These are phyloP conservation scores for Fusarium sp. DNA, from an alignment of 2,329 filamentous ascomycete species.

Conservation along the genomic window DNA sequence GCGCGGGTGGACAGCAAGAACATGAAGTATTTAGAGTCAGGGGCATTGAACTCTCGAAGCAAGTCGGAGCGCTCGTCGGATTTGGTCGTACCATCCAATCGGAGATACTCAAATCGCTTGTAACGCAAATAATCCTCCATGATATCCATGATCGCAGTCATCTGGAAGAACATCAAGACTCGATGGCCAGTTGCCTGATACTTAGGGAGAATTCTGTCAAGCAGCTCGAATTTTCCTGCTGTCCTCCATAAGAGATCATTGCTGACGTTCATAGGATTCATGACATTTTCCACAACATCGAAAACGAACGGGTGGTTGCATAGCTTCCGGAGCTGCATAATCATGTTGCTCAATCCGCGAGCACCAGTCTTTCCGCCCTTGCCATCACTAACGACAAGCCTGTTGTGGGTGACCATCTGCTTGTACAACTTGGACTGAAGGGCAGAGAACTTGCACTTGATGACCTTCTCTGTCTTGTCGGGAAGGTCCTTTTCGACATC, in stretches of 20 bases:
- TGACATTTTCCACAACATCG: slow-evolving; percentile 96
- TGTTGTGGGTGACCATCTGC: slow-evolving; percentile 96
- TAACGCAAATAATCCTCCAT: slow-evolving; percentile 98
- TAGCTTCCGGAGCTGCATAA: slow-evolving; percentile 98
- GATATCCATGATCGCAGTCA: slow-evolving; percentile 99
- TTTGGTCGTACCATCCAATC: slow-evolving; percentile 96
- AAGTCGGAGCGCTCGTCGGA: slow-evolving; percentile 96
- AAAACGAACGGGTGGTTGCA: slow-evolving; percentile 99
- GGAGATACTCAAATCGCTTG: slow-evolving; percentile 84
- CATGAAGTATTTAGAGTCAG: slow-evolving; percentile 92
- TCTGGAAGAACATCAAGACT: slow-evolving; percentile 99
- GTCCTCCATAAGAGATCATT: slow-evolving; percentile 97
- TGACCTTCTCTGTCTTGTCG: slow-evolving; percentile 98
- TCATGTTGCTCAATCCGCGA: slow-evolving; percentile 98
- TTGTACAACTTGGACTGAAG: slow-evolving; percentile 95
- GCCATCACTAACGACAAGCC: slow-evolving; percentile 91
- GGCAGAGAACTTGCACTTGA: slow-evolving; percentile 98
- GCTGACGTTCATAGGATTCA: slow-evolving; percentile 88
- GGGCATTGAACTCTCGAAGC: slow-evolving; percentile 87
- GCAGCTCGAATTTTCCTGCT: slow-evolving; percentile 94
- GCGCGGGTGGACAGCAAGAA: slow-evolving; percentile 98
- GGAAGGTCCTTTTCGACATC: slow-evolving; percentile 99
- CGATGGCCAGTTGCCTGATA: slow-evolving; percentile 91
- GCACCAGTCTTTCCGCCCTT: slow-evolving; percentile 95
- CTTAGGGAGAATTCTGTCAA: slow-evolving; percentile 92